Evolutionary conservation across 2,329 filamentous ascomycete genomes (phyloP).

Genomic region (Trichoderma arundinaceum): DNA sequence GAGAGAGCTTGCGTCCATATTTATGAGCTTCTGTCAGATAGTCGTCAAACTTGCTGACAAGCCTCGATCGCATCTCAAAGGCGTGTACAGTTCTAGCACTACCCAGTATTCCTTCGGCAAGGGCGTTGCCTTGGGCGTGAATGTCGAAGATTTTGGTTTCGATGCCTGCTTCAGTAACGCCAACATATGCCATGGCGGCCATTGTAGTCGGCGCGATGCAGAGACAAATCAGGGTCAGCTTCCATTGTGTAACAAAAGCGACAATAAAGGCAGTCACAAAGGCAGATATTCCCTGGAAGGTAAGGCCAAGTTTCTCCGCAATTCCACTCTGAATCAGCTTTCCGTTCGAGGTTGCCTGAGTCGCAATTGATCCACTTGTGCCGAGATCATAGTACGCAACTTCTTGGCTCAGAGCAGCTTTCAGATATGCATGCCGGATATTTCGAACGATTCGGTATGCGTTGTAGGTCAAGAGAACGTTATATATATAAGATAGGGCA

Average conservation of each 20-base stretch:
- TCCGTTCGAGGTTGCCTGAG: conserved; percentile 53
- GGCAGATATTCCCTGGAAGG: conserved; percentile 48
- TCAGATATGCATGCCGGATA: conserved; percentile 56
- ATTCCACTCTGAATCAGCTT: conserved; percentile 50
- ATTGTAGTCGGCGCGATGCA: conserved; percentile 40
- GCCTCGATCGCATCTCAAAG: conserved; percentile 48
- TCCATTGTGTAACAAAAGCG: conserved; percentile 51
- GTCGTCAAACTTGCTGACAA: conserved; percentile 48
- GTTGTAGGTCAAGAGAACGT: conserved; percentile 53
- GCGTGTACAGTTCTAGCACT: conserved; percentile 51
- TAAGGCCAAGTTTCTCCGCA: conserved; percentile 48
- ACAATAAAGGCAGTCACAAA: conserved; percentile 49
- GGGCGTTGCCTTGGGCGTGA: conserved; percentile 44
- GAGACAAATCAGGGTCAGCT: conserved; percentile 50
- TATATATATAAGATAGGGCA: conserved; percentile 54
- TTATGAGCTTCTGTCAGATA: conserved; percentile 46
- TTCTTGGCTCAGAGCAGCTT: conserved; percentile 56
- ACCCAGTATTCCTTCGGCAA: conserved; percentile 47
- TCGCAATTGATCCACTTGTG: conserved; percentile 50
- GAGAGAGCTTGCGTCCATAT: conserved; percentile 48
- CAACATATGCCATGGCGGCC: conserved; percentile 42
- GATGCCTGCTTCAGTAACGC: conserved; percentile 39
- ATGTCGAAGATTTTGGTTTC: conserved; percentile 46
- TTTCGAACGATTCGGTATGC: conserved; percentile 58
- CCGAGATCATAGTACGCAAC: conserved; percentile 56